Base-by-base conservation (phyloP, 2,329 filamentous ascomycete genomes). In the Penicillium sp. region DNA sequence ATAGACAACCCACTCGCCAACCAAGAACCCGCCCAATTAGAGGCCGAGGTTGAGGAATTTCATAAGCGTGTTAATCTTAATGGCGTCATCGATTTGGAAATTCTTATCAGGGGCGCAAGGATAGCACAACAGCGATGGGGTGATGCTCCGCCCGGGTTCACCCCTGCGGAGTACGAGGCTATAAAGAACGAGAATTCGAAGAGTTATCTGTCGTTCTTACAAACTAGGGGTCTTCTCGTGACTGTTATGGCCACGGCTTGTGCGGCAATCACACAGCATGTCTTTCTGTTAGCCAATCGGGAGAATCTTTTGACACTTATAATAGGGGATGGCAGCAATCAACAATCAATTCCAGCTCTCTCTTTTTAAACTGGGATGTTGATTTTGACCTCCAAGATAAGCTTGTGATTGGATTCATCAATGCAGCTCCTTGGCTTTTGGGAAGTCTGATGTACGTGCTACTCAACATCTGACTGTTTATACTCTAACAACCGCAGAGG, bases 321-420 rank as follows among this genome's bases (percentile, higher is more conserved):
- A 4, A 34, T 13, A 57, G 58, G 41, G 54, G 59, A 21, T 61
- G 59, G 59, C 59, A 61, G 32, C 59, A 61, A 44, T 61, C 59
- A 2, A 53, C 55, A 12, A 61, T 61, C 8, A 61, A 61, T 49
- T 44, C 45, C 2, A 53, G 49, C n/a, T 49, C 21, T 22, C 33
- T 51, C 12, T 38, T 51, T 15, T 38, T 51, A 8, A 6, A 12
- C 2, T 47, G 43, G 43, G 4, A n/a, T 43, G 45, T 21, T 13
- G 22, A 28, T 3, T 17, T 43, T 13, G 3, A 5, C 12, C 32
- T 45, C 2, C 13, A 37, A 12, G n/a, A 43, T 4, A 10, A 1
- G 29, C 10, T 43, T 21, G 9, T 45, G 32, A 45, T 45, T 34
- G 43, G 43, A 17, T 8, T 19, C 6, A 35, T 45, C 21, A 45